Conservation (phyloP, 768 basidiomycete genomes). For the Kwoniella sp. region DNA sequence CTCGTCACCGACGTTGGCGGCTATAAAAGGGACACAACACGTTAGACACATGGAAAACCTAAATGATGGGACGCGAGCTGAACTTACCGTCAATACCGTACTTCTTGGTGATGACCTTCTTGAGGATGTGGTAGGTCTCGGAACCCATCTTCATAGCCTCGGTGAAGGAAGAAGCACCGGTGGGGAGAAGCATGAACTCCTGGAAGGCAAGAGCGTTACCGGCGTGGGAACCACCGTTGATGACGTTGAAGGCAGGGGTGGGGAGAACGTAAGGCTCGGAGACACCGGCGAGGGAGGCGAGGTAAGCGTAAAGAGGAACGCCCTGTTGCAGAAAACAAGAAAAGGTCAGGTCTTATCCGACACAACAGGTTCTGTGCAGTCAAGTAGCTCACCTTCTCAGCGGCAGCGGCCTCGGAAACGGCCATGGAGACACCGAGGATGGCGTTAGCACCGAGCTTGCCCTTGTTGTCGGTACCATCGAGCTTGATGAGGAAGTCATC, state of each 20-base stretch:
- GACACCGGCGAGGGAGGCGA: slow-evolving; percentile 92
- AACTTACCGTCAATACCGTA: slow-evolving; percentile 94
- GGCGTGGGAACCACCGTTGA: slow-evolving; percentile 99
- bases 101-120: slow-evolving; percentile 98
- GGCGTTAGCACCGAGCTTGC: slow-evolving; percentile 97
- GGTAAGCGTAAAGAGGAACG: slow-evolving; percentile 92
- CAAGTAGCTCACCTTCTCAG: slow-evolving; percentile 66
- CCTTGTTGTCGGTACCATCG: slow-evolving; percentile 97
- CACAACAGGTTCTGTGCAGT: not conserved
- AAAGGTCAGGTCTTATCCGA: too few relatives aligned
- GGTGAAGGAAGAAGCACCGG: slow-evolving; percentile 84
- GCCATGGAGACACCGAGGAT: slow-evolving; percentile 99
- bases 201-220: slow-evolving; percentile 99
- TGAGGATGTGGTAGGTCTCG: slow-evolving; percentile 95
- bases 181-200: slow-evolving; percentile 99
- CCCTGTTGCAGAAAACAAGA: slow-evolving; percentile 58
- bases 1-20: slow-evolving; percentile 99
- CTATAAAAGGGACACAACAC: slow-evolving; percentile 58
- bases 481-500: slow-evolving; percentile 98
- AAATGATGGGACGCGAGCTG: not conserved
- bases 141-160: slow-evolving; percentile 98
- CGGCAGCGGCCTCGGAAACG: slow-evolving; percentile 87
- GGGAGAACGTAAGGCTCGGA: slow-evolving; percentile 93
- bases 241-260: slow-evolving; percentile 94
- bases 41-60: not conserved